Conservation (phyloP, 179 eudicot genomes). For the Actinidia arguta region DNA sequence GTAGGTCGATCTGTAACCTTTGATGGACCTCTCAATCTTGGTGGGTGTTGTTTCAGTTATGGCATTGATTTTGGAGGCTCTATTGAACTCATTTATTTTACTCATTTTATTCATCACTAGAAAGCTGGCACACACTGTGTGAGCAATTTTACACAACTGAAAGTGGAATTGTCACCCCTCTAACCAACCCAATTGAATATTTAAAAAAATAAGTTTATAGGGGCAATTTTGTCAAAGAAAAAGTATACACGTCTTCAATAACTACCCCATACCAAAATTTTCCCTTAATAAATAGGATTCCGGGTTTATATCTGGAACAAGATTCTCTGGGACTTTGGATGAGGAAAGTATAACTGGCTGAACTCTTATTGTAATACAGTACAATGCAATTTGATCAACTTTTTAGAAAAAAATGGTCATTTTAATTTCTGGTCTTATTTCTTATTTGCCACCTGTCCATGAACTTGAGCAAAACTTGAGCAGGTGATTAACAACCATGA, state of each 20-base stretch:
- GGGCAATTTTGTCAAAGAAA: too few species aligned
- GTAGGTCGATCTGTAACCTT: constrained; percentile 53
- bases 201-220: too few species aligned
- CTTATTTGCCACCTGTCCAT: background rate
- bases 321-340: constrained; percentile 43
- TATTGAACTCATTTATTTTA: background rate
- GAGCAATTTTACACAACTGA: too few species aligned
- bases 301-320: constrained; percentile 43
- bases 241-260: too few species aligned
- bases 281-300: constrained; percentile 27
- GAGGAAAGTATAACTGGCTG: constrained; percentile 46
- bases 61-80: background rate
- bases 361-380: background rate
- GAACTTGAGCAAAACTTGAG: constrained; percentile 30
- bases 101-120: background rate
- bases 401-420: background rate
- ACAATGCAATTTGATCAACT: background rate
- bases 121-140: too few species aligned
- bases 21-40: constrained; percentile 52
- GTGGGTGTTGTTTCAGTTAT: constrained; percentile 36
- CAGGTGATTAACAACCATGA: constrained; percentile 32
- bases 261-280: too few species aligned
- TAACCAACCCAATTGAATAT: too few species aligned
- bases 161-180: too few species aligned
- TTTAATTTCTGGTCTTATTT: background rate